Conservation (phyloP, 139 green algal genomes). For the Tetradesmus lagerheimii region DNA sequence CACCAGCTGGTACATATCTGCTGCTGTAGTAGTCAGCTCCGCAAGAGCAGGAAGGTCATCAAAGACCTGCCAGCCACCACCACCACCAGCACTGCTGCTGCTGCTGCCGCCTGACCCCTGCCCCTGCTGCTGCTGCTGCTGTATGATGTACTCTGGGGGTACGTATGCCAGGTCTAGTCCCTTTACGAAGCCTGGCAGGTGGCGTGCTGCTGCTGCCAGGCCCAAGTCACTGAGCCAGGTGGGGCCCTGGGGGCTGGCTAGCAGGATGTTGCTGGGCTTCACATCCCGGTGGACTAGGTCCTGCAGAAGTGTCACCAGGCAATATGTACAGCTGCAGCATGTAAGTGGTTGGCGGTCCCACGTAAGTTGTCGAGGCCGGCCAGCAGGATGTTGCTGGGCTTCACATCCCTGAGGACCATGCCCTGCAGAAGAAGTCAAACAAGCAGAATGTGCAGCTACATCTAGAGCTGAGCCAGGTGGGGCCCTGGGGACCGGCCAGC, state of each 20-base stretch:
- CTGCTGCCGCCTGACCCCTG: background rate
- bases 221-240: slow-evolving; percentile 22
- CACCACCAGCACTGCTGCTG: background rate
- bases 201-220: background rate
- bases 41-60: slow-evolving; percentile 10
- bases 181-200: slow-evolving; percentile 29
- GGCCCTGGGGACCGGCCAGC: slow-evolving; percentile 7
- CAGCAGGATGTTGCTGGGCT: slow-evolving; percentile 59
- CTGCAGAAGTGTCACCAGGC: background rate
- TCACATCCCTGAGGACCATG: slow-evolving; percentile 53
- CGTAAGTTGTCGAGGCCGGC: too few species aligned
- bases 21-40: background rate
- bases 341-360: too few species aligned
- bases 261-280: slow-evolving; percentile 58
- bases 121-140: slow-evolving; percentile 11
- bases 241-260: slow-evolving; percentile 8
- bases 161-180: slow-evolving; percentile 12
- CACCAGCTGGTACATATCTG: slow-evolving; percentile 12
- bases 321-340: too few species aligned
- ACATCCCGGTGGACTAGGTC: slow-evolving; percentile 53
- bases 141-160: slow-evolving; percentile 8
- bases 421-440: too few species aligned
- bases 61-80: background rate
- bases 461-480: background rate
- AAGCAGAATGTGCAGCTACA: too few species aligned